Evolutionary conservation across 2,329 filamentous ascomycete genomes (phyloP).

Genomic region (Aspergillus ochraceoroseus): DNA sequence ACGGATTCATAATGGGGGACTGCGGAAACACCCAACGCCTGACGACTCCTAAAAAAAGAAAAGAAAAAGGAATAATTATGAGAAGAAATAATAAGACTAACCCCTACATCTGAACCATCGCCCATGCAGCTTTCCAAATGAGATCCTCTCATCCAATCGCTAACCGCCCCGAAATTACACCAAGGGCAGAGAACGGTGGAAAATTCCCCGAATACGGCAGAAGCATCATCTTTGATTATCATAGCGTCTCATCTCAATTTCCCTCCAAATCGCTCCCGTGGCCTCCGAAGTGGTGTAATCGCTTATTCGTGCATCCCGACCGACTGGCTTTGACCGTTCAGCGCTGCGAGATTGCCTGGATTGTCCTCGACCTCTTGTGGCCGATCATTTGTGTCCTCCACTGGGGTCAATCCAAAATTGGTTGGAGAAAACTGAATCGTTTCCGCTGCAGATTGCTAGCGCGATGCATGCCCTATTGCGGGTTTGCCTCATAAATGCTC

Average conservation of each 20-base stretch:
- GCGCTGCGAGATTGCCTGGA: conserved; percentile 12
- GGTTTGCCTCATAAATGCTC: conserved; percentile 6
- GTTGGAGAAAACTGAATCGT: conserved; percentile 9
- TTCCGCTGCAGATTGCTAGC: conserved; percentile 4
- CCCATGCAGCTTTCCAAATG: conserved; percentile 14
- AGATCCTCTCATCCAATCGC: conserved; percentile 20
- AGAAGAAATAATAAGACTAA: conserved; percentile 4
- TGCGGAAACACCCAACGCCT: no score
- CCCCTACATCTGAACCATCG: conserved; percentile 7
- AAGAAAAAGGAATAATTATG: no score
- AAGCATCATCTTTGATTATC: conserved; percentile 12
- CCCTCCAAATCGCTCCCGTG: conserved; percentile 11
- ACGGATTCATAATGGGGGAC: no score
- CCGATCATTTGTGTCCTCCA: conserved; percentile 11
- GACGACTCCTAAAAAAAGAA: no score
- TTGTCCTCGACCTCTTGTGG: conserved; percentile 10
- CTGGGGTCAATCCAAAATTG: conserved; percentile 8
- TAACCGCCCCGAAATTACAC: conserved; percentile 18
- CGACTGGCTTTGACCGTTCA: conserved; percentile 6
- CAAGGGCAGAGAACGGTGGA: conserved; percentile 12
- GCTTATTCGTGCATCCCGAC: conserved; percentile 8
- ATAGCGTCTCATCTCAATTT: conserved; percentile 9
- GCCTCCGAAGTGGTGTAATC: conserved; percentile 11
- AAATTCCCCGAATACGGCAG: conserved; percentile 13
- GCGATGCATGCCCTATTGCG: conserved; percentile 2